These are phyloP conservation scores for Diacronema lutheri DNA, from an alignment of 78 protist species.

Conservation along the genomic window DNA sequence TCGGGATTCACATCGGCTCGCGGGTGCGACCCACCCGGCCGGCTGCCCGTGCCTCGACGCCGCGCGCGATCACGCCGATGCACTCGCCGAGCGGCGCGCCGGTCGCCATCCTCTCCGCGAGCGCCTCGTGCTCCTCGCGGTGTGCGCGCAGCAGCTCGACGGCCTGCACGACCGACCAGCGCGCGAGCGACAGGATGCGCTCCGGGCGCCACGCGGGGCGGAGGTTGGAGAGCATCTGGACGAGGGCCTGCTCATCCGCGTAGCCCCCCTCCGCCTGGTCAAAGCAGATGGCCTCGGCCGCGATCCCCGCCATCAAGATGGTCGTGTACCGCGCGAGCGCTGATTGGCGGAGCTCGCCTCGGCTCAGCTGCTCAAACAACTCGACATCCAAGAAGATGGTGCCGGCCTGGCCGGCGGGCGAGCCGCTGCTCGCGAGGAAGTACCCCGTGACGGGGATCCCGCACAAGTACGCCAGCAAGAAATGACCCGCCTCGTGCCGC, in stretches of 20 bases:
- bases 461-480: background rate
- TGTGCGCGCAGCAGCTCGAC: background rate
- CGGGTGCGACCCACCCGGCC: no score
- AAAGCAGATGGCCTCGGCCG: background rate
- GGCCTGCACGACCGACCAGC: background rate
- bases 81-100: background rate
- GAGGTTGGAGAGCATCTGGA: background rate
- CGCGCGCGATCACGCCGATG: background rate
- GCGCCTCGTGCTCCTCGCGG: background rate
- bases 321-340: background rate
- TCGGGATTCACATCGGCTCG: no score
- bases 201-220: no score
- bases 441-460: background rate
- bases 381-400: background rate
- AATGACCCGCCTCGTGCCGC: slow-evolving; percentile 11
- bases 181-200: background rate
- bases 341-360: background rate
- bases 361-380: background rate
- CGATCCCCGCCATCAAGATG: background rate
- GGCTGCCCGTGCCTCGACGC: no score
- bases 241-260: background rate
- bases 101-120: background rate
- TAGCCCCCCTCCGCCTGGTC: background rate
- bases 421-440: background rate
- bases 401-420: background rate